Percentiles rank a stretch among this genome's conserved stretches.
These are phyloP conservation scores for Acanthamoeba divionensis DNA, from an alignment of 208 protist species.

Conservation along the genomic window DNA sequence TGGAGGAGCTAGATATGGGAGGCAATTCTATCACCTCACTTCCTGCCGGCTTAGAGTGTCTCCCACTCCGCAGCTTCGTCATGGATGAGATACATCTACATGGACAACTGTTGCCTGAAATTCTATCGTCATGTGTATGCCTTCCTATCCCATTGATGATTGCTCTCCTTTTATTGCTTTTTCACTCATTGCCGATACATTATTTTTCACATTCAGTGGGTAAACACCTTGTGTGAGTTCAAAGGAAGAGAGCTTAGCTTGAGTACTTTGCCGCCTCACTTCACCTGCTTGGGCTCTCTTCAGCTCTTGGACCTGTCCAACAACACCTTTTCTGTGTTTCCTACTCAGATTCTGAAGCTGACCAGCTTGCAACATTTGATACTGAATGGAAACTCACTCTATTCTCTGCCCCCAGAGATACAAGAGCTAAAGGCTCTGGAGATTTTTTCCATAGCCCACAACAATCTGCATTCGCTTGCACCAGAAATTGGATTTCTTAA, in stretches of 20 bases:
- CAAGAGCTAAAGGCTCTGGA: slow-evolving; percentile 12
- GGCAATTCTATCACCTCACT: slow-evolving; percentile 3
- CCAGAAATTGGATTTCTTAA: slow-evolving; percentile 21
- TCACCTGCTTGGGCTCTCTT: background rate
- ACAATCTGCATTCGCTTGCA: background rate
- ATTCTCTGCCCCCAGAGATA: background rate
- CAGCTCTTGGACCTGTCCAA: slow-evolving; percentile 1
- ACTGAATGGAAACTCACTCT: background rate
- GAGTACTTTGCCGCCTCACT: background rate
- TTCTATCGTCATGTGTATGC: no score
- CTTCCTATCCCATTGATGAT: no score
- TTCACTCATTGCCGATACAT: no score
- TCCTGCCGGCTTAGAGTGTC: background rate
- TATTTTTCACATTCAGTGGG: no score
- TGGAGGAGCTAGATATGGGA: slow-evolving; percentile 2
- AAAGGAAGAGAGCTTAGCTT: background rate
- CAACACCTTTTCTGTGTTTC: background rate
- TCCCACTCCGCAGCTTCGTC: background rate
- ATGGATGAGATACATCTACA: slow-evolving; percentile 1
- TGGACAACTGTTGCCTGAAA: no score
- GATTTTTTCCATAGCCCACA: background rate
- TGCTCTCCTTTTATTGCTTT: no score
- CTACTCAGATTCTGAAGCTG: background rate
- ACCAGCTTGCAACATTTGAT: background rate
- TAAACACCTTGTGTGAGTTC: background rate